Evolutionary conservation across 768 basidiomycete species (phyloP).

Genomic region (Trametes cinnabarina): DNA sequence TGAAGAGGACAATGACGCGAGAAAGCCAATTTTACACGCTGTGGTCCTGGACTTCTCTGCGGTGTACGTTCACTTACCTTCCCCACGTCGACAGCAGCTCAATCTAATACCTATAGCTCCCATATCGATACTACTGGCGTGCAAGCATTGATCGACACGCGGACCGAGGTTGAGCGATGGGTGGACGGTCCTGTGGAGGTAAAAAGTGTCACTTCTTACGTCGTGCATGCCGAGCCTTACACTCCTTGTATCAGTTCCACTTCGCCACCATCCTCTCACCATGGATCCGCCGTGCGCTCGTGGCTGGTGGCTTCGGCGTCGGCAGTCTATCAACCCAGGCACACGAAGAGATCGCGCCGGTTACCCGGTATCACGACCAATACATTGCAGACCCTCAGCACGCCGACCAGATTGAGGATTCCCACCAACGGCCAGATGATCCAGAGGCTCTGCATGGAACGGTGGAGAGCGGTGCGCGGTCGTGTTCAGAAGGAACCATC

Average conservation of each 20-base stretch:
- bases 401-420: constrained; percentile 1
- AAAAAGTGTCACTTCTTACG: not conserved
- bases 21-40: constrained; percentile 70
- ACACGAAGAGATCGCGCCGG: constrained; percentile 68
- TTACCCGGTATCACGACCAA: constrained; percentile 54
- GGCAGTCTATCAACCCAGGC: constrained; percentile 43
- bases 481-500: constrained; percentile 12
- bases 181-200: constrained; percentile 65
- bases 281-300: constrained; percentile 84
- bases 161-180: constrained; percentile 83
- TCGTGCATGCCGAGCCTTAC: not conserved
- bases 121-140: constrained; percentile 90
- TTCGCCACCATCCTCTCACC: constrained; percentile 87
- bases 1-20: constrained; percentile 42
- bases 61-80: constrained; percentile 50
- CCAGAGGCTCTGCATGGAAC: not conserved
- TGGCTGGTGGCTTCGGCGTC: constrained; percentile 86
- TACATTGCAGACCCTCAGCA: constrained; percentile 36
- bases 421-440: constrained; percentile 2
- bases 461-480: constrained; percentile 4
- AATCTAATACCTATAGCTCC: constrained; percentile 42
- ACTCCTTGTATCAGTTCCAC: constrained; percentile 58
- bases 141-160: constrained; percentile 85
- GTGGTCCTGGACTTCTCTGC: constrained; percentile 87
- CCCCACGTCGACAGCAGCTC: not conserved